Percentiles rank a stretch among this genome's conserved stretches.
Conservation (phyloP, 2,329 filamentous ascomycete species). For the Cordyceps farinosa region DNA sequence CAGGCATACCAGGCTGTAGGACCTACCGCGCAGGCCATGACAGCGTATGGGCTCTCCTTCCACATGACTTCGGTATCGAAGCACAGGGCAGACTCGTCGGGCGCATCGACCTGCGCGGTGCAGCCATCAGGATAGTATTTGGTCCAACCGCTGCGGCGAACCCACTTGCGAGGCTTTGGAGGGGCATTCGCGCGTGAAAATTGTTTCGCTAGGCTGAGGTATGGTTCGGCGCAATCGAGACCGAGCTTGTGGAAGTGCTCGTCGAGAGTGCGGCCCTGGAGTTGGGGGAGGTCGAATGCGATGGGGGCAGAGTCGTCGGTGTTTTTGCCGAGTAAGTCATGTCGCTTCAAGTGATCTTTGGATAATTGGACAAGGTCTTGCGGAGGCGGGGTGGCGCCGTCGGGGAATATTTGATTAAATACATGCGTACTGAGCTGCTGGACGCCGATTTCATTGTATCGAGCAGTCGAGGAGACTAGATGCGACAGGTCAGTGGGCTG, state of each 20-base stretch:
- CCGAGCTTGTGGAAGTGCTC: conserved; percentile 93
- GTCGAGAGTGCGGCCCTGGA: conserved; percentile 79
- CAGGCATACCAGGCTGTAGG: conserved; percentile 94
- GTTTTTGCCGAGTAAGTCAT: conserved; percentile 88
- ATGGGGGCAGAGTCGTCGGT: conserved; percentile 73
- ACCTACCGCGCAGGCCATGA: conserved; percentile 93
- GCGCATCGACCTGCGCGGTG: conserved; percentile 67
- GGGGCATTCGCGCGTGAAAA: conserved; percentile 64
- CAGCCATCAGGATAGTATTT: conserved; percentile 77
- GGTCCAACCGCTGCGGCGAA: conserved; percentile 82
- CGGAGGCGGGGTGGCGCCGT: conserved; percentile 53
- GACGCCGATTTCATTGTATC: conserved; percentile 90
- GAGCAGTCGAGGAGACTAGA: conserved; percentile 52
- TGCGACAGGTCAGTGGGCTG: conserved; percentile 18
- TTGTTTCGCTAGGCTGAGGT: conserved; percentile 67
- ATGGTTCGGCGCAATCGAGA: conserved; percentile 82
- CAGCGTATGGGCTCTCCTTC: conserved; percentile 86
- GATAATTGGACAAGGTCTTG: conserved; percentile 74
- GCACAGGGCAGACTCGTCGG: conserved; percentile 76
- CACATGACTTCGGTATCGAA: conserved; percentile 98
- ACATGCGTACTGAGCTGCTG: conserved; percentile 87
- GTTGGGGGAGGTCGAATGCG: conserved; percentile 75
- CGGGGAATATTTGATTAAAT: conserved; percentile 76
- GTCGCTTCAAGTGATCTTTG: conserved; percentile 74
- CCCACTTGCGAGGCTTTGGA: conserved; percentile 66